A percentile compares a stretch with the other conserved stretches of the same genome.
Evolutionary conservation across 345 rosid species (phyloP).

Genomic region (Eucalyptus pauciflora): DNA sequence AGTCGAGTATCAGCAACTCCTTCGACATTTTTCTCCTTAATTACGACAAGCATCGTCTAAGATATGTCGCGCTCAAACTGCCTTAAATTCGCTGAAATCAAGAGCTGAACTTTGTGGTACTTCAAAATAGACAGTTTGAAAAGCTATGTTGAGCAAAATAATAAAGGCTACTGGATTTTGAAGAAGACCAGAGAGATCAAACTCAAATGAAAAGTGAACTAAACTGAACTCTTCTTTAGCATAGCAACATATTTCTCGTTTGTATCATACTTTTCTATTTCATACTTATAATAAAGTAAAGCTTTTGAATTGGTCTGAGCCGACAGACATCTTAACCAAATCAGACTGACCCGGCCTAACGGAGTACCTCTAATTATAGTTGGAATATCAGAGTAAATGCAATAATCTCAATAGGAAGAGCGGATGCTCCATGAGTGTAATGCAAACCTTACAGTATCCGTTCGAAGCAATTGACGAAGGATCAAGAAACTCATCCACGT

Average conservation of each 20-base stretch:
- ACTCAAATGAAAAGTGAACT: background rate
- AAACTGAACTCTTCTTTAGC: background rate
- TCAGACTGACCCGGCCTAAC: background rate
- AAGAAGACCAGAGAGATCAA: background rate
- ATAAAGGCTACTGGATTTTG: background rate
- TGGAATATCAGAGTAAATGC: background rate
- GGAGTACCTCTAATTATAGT: background rate
- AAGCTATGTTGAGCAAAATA: background rate
- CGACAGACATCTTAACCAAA: background rate
- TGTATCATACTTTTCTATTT: background rate
- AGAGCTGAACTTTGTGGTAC: background rate
- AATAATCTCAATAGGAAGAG: background rate
- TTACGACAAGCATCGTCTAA: background rate
- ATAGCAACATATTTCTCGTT: background rate
- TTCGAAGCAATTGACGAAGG: constrained; percentile 9
- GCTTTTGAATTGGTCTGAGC: background rate
- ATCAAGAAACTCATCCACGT: constrained; percentile 70
- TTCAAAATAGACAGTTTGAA: background rate
- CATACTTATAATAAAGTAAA: background rate
- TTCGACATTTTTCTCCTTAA: background rate
- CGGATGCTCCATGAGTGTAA: background rate
- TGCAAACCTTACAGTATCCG: constrained; percentile 23
- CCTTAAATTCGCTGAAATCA: background rate
- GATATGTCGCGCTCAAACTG: background rate
- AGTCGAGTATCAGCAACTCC: background rate